Conservation (phyloP, 1,139 yeast species). For the Dujonia santamariae region DNA sequence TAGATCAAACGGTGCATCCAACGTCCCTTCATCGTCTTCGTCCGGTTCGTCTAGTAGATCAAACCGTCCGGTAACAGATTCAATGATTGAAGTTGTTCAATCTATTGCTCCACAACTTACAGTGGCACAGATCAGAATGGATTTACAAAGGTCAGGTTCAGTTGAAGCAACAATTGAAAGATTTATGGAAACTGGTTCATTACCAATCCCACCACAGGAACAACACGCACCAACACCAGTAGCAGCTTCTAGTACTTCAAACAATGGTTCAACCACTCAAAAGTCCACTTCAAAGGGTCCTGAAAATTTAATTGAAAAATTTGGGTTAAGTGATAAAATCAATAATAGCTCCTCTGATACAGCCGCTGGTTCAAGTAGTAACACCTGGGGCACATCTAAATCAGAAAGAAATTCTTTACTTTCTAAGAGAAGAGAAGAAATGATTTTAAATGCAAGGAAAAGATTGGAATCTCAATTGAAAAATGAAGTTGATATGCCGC, state of each 20-base stretch:
- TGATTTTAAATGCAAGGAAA: conserved; percentile 43
- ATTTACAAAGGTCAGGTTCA: conserved; percentile 67
- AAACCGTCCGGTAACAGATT: conserved; percentile 63
- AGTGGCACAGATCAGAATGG: conserved; percentile 65
- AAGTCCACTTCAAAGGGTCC: conserved; percentile 5
- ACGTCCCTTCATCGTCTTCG: neutral
- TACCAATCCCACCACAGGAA: conserved; percentile 66
- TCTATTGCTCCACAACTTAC: conserved; percentile 76
- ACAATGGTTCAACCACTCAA: conserved; percentile 10
- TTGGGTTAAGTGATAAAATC: conserved; percentile 23
- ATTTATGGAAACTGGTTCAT: conserved; percentile 57
- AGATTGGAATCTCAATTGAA: conserved; percentile 37
- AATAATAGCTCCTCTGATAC: conserved; percentile 12
- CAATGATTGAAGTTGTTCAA: conserved; percentile 85
- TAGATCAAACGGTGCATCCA: too few relatives aligned
- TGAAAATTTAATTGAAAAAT: conserved; percentile 36
- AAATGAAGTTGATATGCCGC: conserved; percentile 18
- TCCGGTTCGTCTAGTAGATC: conserved; percentile 14
- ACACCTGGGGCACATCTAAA: conserved; percentile 18
- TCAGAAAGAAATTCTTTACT: conserved; percentile 19
- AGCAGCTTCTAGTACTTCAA: conserved; percentile 7
- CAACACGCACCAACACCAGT: conserved; percentile 12
- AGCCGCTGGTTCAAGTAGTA: conserved; percentile 6
- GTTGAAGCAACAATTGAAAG: conserved; percentile 78
- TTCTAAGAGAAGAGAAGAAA: conserved; percentile 35